Evolutionary conservation across 2,329 filamentous ascomycete species (phyloP), one percentile per base, ranked within the genome.

Genomic region (Botrytis byssoidea): DNA sequence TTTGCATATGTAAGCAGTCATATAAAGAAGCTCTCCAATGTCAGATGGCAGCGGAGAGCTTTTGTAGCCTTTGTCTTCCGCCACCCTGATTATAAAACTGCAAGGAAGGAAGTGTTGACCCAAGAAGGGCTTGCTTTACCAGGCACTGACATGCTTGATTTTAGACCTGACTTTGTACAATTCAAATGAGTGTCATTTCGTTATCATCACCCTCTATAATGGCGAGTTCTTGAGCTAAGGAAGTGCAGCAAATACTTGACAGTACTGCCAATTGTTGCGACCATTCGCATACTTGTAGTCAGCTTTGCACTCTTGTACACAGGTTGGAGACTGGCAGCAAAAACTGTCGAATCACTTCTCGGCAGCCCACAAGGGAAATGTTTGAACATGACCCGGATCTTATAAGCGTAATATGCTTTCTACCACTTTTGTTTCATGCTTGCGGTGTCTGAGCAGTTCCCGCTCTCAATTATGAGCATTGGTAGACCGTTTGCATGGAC

Each of bases 121-220:
- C 60, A 70, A 77, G 77, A 81, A 83, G 83, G 86, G 84, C 18
- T n/a, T 67, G 35, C 25, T n/a, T 29, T 22, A 55, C 46, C 25
- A 25, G 8, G 32, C n/a, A n/a, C 46, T 42, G 22, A 6, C 32
- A 63, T 12, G 10, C 59, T 80, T 25, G 46, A 25, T 25, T 51
- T 51, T 5, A n/a, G 46, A n/a, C 46, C 46, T n/a, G 46, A 12
- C 22, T 51, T 25, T 51, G 22, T 51, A 51, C 22, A 51, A n/a
- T 51, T 12, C 22, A 51, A 25, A 25, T 14, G 22, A 10, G 16
- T 7, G 18, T 4, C 42, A 2, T 20, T 48, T 32, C 22, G 12
- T 51, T 5, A 5, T 51, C 10, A 18, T 32, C 14, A 44, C 8
- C 44, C 44, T 44, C 46, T 32, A n/a, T 22, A 37, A 51, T 25